Base-by-base conservation (phyloP, 805 yeast genomes). In the Myxozyma monticola region DNA sequence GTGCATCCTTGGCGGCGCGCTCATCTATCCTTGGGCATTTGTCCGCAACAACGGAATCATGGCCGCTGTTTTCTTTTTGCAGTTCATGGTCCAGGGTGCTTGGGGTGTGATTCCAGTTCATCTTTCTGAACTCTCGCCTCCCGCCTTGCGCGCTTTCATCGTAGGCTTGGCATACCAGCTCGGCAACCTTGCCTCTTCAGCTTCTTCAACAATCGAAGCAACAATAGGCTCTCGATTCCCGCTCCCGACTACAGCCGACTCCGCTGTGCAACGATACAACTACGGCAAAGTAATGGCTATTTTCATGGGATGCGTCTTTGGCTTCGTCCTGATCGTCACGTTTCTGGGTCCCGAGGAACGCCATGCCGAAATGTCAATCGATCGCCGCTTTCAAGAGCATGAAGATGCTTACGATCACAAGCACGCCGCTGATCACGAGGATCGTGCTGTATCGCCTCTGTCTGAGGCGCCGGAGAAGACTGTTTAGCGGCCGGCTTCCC, bases 81-180 rank as follows among this genome's bases (percentile, higher is more conserved):
- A 82, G 64, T 76, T 78, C 61, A 77, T 78, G 48, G 84, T 83
- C 4, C 83, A 81, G 71, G 89, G 88, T 28, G 81, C 82, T 4
- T 84, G 87, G 85, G 88, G 89, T 54, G 78, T 84, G 40, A 73
- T 79, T 10, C 87, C 89, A 15, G 76, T 81, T 36, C 81, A 83
- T 65, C 69, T 84, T 34, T 71, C 81, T 26, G 90, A 84, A 65
- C 71, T 84, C 42, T 76, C 85, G 12, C 84, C 82, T 50, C 82
- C 85, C 14, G 77, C 79, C 31, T 78, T 79, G 64, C 72, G 86
- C 62, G 73, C 88, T 0, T 73, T 83, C 55, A 74, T 82, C 39
- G 76, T 77, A 46, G 86, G 88, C 44, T 66, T 80, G 20, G 75
- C 80, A 7, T 84, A 84, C 63, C 89, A 84, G 67, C 74, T 84